Evolutionary conservation across 345 rosid genomes (phyloP).

Genomic region (Gossypium anomalum): DNA sequence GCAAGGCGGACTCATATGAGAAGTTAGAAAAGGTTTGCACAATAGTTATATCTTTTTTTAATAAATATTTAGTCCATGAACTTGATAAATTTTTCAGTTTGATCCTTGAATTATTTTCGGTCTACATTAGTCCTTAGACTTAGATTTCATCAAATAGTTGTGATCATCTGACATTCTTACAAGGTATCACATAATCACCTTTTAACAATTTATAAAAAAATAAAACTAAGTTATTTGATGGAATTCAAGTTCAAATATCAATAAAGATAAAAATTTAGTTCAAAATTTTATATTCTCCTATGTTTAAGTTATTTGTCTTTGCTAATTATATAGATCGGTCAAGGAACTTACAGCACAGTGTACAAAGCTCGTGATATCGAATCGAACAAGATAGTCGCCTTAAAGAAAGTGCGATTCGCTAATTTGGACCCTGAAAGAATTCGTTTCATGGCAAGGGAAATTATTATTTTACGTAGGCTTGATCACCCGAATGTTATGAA

Average conservation of each 20-base stretch:
- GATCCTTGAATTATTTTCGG: too few species aligned
- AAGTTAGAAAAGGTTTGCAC: slow-evolving; percentile 77
- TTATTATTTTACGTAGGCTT: slow-evolving; percentile 54
- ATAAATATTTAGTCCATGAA: background rate
- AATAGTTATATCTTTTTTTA: background rate
- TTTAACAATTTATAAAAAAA: too few species aligned
- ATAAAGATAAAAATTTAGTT: background rate
- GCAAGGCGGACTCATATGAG: slow-evolving; percentile 84
- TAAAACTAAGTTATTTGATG: too few species aligned
- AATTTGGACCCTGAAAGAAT: slow-evolving; percentile 69
- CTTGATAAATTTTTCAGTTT: too few species aligned
- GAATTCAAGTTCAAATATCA: too few species aligned
- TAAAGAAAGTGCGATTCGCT: slow-evolving; percentile 70
- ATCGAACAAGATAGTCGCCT: slow-evolving; percentile 51
- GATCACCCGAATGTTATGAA: slow-evolving; percentile 73
- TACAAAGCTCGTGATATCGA: slow-evolving; percentile 64
- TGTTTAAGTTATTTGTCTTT: too few species aligned
- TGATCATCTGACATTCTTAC: too few species aligned
- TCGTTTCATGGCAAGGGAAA: slow-evolving; percentile 72
- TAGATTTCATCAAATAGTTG: too few species aligned
- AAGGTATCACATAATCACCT: too few species aligned
- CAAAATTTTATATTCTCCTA: background rate
- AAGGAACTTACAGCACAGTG: slow-evolving; percentile 73
- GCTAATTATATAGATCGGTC: slow-evolving; percentile 47
- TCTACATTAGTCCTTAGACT: too few species aligned